These are phyloP conservation scores for Penicillium fimorum DNA, from an alignment of 495 filamentous ascomycete genomes.

Conservation along the genomic window DNA sequence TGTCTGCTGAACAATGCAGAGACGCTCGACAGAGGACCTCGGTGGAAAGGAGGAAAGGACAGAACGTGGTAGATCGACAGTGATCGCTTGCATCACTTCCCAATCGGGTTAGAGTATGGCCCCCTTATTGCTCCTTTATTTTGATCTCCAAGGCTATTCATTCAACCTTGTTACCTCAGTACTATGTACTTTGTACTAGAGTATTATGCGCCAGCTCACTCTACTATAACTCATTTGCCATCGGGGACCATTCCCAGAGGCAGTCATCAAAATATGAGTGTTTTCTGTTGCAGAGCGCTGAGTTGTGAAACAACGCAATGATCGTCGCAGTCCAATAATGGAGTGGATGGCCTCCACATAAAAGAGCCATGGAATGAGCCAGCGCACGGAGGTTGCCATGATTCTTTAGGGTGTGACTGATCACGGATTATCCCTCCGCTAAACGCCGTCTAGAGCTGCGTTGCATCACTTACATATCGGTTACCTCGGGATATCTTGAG, in stretches of 20 bases:
- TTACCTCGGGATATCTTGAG: neutral
- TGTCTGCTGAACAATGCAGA: neutral
- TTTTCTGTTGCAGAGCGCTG: neutral
- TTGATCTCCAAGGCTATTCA: neutral
- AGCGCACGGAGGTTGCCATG: neutral
- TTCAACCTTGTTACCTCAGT: neutral
- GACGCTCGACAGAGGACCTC: neutral
- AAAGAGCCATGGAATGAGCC: neutral
- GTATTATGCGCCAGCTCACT: no score
- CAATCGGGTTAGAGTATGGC: neutral
- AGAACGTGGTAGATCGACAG: neutral
- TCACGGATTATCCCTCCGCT: neutral
- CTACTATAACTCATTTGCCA: neutral
- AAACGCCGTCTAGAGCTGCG: neutral
- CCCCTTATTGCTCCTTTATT: conserved; percentile 4
- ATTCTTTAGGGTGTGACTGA: neutral
- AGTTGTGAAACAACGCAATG: neutral
- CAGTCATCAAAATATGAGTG: neutral
- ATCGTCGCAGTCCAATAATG: conserved; percentile 7
- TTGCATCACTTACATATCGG: neutral
- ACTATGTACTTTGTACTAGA: neutral
- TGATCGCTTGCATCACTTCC: neutral
- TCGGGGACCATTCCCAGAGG: neutral
- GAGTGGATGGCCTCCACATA: conserved; percentile 4
- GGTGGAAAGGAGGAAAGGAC: neutral